Percentiles rank a stretch among this genome's conserved stretches.
Evolutionary conservation across 805 yeast genomes (phyloP).

Genomic region (Metschnikowia anglica): DNA sequence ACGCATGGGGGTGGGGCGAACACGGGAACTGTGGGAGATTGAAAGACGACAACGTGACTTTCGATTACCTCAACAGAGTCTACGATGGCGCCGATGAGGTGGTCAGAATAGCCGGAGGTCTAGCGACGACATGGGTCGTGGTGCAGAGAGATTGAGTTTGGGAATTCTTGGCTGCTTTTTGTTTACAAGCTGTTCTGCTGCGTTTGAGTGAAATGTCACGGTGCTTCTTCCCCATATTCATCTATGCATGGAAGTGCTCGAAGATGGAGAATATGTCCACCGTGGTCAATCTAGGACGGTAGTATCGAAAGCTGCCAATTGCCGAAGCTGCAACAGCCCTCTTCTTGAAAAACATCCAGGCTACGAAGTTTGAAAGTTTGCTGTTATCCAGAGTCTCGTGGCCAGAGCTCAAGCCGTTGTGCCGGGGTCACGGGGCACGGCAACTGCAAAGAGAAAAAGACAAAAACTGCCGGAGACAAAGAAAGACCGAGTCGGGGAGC

Average conservation of each 20-base stretch:
- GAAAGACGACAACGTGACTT: constrained; percentile 32
- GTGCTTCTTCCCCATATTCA: constrained; percentile 77
- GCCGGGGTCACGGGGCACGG: constrained; percentile 11
- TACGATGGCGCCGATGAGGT: constrained; percentile 27
- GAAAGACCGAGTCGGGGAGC: background rate
- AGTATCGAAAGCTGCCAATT: constrained; percentile 46
- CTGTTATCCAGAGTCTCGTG: constrained; percentile 7
- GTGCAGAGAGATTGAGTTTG: constrained; percentile 20
- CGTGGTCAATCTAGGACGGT: constrained; percentile 63
- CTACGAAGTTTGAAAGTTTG: background rate
- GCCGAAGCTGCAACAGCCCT: constrained; percentile 14
- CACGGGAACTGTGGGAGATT: constrained; percentile 86
- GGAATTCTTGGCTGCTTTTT: background rate
- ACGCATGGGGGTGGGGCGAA: constrained; percentile 98
- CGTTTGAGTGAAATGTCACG: constrained; percentile 50
- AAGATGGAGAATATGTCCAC: constrained; percentile 82
- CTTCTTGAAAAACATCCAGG: constrained; percentile 21
- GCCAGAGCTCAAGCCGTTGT: constrained; percentile 19
- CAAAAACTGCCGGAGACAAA: background rate
- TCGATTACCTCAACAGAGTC: constrained; percentile 35
- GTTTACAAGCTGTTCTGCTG: background rate
- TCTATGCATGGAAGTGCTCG: constrained; percentile 51
- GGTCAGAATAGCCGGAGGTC: constrained; percentile 52
- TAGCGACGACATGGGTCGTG: constrained; percentile 67
- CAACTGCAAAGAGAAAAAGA: background rate